A percentile compares a stretch with the other conserved stretches of the same genome.
phyloP scores from a whole-genome alignment of 371 early-diverging fungal species.

The Parasitella parasitica region DNA sequence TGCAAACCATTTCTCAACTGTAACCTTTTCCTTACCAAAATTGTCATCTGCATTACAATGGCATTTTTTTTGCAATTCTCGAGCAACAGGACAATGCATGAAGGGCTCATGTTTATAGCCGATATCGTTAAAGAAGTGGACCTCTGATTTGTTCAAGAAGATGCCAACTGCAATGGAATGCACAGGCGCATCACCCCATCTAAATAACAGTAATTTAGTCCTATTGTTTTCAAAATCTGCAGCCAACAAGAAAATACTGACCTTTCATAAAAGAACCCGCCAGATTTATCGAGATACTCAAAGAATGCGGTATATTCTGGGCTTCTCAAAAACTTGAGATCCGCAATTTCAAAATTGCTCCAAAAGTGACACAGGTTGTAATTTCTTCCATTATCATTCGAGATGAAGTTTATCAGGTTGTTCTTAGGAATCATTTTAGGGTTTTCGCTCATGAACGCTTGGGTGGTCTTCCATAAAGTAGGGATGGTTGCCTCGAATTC shows the following conservation, averaged over 20 bases:
- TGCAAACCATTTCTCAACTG: neutral
- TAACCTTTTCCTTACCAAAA: constrained; percentile 38
- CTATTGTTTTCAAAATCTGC: neutral
- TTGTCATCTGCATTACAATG: constrained; percentile 61
- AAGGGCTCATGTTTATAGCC: constrained; percentile 75
- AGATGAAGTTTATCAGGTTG: constrained; percentile 36
- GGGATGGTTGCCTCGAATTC: constrained; percentile 84
- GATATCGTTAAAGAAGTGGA: constrained; percentile 90
- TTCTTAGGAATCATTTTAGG: constrained; percentile 41
- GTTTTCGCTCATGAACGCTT: constrained; percentile 55
- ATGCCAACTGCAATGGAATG: constrained; percentile 83
- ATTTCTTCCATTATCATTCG: constrained; percentile 29
- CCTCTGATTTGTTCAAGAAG: constrained; percentile 62
- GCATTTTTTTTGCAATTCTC: constrained; percentile 56
- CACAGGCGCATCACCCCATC: constrained; percentile 97
- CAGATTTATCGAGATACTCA: constrained; percentile 77
- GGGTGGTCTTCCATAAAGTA: constrained; percentile 69
- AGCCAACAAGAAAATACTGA: neutral
- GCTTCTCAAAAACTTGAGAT: constrained; percentile 77
- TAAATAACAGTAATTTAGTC: neutral
- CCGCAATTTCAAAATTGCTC: constrained; percentile 97
- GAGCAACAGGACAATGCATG: constrained; percentile 64
- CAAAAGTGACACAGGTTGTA: constrained; percentile 92
- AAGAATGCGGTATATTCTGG: constrained; percentile 75
- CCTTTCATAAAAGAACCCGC: constrained; percentile 95